phyloP scores from a whole-genome alignment of 768 basidiomycete genomes.

The Exidia glandulosa region DNA sequence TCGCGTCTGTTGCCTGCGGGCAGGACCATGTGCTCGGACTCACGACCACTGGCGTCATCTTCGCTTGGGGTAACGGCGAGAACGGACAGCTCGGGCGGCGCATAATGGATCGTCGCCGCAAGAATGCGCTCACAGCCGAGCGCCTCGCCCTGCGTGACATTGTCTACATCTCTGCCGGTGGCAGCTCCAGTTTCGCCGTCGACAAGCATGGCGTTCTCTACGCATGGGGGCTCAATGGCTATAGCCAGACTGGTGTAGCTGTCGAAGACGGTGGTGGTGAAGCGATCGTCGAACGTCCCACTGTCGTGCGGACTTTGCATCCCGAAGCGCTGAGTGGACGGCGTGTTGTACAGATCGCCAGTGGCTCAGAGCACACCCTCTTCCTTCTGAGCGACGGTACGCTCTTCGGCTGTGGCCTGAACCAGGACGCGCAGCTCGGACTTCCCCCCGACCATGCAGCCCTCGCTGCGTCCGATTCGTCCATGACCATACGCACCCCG shows the following conservation, averaged over 20 bases:
- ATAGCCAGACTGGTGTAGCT: constrained; percentile 56
- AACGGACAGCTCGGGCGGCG: constrained; percentile 86
- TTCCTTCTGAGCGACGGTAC: constrained; percentile 35
- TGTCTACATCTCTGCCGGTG: constrained; percentile 69
- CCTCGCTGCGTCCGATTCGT: constrained; percentile 7
- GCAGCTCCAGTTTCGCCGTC: constrained; percentile 84
- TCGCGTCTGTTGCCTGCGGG: constrained; percentile 67
- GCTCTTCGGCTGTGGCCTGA: constrained; percentile 30
- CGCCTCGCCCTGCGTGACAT: constrained; percentile 66
- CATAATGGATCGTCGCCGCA: constrained; percentile 77
- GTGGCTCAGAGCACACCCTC: constrained; percentile 30
- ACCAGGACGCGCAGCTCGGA: constrained; percentile 30
- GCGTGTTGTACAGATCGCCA: constrained; percentile 19
- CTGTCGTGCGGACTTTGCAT: constrained; percentile 8
- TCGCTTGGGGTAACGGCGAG: constrained; percentile 85
- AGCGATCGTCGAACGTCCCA: constrained; percentile 42
- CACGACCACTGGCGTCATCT: constrained; percentile 78
- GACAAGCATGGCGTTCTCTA: constrained; percentile 74
- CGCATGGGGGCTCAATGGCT: constrained; percentile 92
- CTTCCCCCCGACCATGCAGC: constrained; percentile 29
- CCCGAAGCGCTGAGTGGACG: constrained; percentile 14
- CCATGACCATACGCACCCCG: not conserved
- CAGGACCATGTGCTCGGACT: constrained; percentile 84
- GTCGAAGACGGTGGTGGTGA: constrained; percentile 22
- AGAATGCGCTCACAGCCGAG: constrained; percentile 82